These are phyloP conservation scores for Bipolaris cookei DNA, from an alignment of 2,329 filamentous ascomycete species.

Conservation along the genomic window DNA sequence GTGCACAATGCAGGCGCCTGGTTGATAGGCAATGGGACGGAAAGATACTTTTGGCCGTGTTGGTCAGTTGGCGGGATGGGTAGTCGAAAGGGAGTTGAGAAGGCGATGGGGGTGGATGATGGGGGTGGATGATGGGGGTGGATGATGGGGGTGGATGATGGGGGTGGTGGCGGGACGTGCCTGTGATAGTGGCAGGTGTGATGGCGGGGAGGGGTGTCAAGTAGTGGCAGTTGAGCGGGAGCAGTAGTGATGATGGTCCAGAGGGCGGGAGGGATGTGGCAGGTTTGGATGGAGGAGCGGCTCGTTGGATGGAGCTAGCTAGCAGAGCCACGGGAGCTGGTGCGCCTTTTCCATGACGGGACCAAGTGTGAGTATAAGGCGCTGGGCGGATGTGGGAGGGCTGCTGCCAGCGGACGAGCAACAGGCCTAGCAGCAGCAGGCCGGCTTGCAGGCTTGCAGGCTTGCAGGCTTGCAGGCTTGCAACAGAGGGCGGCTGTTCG, in stretches of 20 bases:
- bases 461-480: conserved; percentile 6
- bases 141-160: background rate
- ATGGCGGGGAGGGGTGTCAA: background rate
- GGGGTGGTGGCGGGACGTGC: background rate
- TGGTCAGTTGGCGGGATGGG: background rate
- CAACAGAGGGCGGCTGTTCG: conserved; percentile 41
- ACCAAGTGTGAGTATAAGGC: conserved; percentile 44
- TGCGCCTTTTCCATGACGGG: conserved; percentile 34
- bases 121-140: background rate
- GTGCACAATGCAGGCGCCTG: conserved; percentile 20
- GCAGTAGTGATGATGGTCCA: background rate
- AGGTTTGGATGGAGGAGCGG: conserved; percentile 12
- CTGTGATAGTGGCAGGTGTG: background rate
- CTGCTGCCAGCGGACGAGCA: conserved; percentile 35
- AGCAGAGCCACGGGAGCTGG: conserved; percentile 32
- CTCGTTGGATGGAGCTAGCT: conserved; percentile 17
- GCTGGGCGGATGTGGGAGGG: conserved; percentile 32
- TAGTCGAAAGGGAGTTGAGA: background rate
- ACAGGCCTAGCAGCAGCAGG: conserved; percentile 4
- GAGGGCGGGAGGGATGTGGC: conserved; percentile 2
- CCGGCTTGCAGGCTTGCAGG: too few species aligned
- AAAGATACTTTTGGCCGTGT: background rate
- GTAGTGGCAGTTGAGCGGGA: background rate
- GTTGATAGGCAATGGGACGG: background rate
- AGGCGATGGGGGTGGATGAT: background rate